These are phyloP conservation scores for Lasiodiplodia gonubiensis DNA, from an alignment of 2,329 filamentous ascomycete species.

Conservation along the genomic window DNA sequence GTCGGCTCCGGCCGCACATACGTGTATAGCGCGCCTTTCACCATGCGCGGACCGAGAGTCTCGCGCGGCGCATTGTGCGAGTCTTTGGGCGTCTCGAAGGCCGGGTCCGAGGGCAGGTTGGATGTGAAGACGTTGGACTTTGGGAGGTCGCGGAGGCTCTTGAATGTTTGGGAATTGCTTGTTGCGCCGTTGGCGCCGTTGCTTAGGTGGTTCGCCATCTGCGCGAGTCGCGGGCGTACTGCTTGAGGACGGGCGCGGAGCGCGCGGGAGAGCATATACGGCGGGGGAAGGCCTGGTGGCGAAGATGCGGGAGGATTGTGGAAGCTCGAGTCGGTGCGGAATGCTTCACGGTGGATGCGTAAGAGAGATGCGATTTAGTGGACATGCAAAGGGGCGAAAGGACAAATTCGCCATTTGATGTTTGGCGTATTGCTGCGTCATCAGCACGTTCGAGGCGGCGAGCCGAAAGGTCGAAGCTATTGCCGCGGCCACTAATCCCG, in stretches of 20 bases:
- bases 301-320: not conserved
- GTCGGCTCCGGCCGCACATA: conserved; percentile 83
- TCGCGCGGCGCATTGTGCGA: conserved; percentile 83
- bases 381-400: not conserved
- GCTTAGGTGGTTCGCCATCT: conserved; percentile 53
- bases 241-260: conserved; percentile 27
- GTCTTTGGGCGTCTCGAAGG: conserved; percentile 77
- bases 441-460: conserved; percentile 16
- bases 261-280: conserved; percentile 32
- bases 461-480: not conserved
- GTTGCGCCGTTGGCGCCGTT: conserved; percentile 30
- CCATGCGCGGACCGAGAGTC: conserved; percentile 78
- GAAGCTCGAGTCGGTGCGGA: not conserved
- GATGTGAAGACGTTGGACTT: conserved; percentile 70
- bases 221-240: conserved; percentile 43
- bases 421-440: conserved; percentile 19
- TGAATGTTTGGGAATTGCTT: conserved; percentile 30
- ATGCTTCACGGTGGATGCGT: not conserved
- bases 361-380: not conserved
- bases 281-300: not conserved
- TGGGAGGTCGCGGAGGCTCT: conserved; percentile 59
- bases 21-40: conserved; percentile 84
- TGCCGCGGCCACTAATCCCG: conserved; percentile 1
- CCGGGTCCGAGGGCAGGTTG: conserved; percentile 74
- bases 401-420: conserved; percentile 5